A percentile compares a stretch with the other conserved stretches of the same genome.
Evolutionary conservation across 208 protist genomes (phyloP).

Genomic region (Angomonas desouzai): DNA sequence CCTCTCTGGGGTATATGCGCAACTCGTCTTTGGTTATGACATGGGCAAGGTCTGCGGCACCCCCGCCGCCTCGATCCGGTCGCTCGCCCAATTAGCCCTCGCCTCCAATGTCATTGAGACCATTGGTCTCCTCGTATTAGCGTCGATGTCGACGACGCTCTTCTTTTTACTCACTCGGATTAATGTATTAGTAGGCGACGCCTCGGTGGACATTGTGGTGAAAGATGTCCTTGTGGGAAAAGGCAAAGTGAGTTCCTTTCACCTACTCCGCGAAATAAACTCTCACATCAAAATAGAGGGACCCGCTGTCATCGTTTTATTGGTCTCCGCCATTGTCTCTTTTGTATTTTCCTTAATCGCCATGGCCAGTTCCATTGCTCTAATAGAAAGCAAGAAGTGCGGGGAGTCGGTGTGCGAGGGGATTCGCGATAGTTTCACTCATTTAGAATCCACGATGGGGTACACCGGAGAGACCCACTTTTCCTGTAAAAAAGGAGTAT

Average conservation of each 20-base stretch:
- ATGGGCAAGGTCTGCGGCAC: conserved; percentile 28
- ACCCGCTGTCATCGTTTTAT: conserved; percentile 18
- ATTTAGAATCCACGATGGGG: conserved; percentile 20
- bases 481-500: conserved; percentile 23
- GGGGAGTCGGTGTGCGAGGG: conserved; percentile 27
- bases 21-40: conserved; percentile 24
- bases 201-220: conserved; percentile 14
- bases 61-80: not conserved
- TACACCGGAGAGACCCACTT: not conserved
- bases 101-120: conserved; percentile 21
- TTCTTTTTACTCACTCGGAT: conserved; percentile 21
- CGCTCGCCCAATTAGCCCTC: conserved; percentile 18
- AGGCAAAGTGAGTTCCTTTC: conserved; percentile 11
- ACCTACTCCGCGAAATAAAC: conserved; percentile 20
- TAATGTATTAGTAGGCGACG: conserved; percentile 17
- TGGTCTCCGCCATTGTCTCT: conserved; percentile 13
- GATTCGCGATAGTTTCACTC: conserved; percentile 29
- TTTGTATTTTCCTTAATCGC: conserved; percentile 28
- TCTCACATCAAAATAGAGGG: conserved; percentile 19
- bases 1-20: not conserved
- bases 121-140: conserved; percentile 17
- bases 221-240: conserved; percentile 18
- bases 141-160: conserved; percentile 18
- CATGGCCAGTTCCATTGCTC: conserved; percentile 22
- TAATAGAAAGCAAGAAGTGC: conserved; percentile 33